Evolutionary conservation across 768 basidiomycete genomes (phyloP).

Genomic region (Tremella yokohamensis): DNA sequence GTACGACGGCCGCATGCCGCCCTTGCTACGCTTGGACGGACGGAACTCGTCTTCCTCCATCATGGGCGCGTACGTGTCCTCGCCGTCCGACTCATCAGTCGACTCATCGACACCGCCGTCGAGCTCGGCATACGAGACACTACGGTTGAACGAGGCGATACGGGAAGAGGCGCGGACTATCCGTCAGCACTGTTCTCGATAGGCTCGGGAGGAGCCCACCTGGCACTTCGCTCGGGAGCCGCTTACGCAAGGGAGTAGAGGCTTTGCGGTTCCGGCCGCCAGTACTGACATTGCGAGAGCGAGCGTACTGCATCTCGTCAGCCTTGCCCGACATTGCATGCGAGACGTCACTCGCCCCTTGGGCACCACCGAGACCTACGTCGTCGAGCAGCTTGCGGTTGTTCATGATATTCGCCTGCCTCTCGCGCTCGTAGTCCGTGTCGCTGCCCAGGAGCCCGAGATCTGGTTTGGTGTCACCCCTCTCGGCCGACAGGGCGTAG

Average conservation of each 20-base stretch:
- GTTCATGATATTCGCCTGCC: constrained; percentile 38
- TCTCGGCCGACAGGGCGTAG: constrained; percentile 29
- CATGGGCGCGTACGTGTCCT: constrained; percentile 22
- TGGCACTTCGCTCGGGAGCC: constrained; percentile 24
- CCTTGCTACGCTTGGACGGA: constrained; percentile 34
- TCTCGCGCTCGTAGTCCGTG: constrained; percentile 48
- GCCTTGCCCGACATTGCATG: not conserved
- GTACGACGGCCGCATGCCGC: constrained; percentile 14
- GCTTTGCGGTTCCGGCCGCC: constrained; percentile 14
- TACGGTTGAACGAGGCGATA: constrained; percentile 45
- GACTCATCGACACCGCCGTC: constrained; percentile 28
- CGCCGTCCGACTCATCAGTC: constrained; percentile 26
- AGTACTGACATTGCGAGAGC: constrained; percentile 4
- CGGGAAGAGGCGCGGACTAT: constrained; percentile 42
- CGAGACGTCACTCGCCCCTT: constrained; percentile 15
- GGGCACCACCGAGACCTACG: constrained; percentile 37
- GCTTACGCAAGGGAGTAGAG: constrained; percentile 25
- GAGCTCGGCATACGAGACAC: constrained; percentile 44
- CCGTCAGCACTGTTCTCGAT: constrained; percentile 8
- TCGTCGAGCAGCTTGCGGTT: constrained; percentile 45
- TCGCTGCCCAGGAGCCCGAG: constrained; percentile 15
- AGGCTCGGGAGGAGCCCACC: constrained; percentile 10
- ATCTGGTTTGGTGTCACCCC: constrained; percentile 28
- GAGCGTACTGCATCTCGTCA: constrained; percentile 16
- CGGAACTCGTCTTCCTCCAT: constrained; percentile 48